Evolutionary conservation across 2,329 filamentous ascomycete species (phyloP), one percentile per base, ranked within the genome.

Genomic region (Diaporthe batatas): DNA sequence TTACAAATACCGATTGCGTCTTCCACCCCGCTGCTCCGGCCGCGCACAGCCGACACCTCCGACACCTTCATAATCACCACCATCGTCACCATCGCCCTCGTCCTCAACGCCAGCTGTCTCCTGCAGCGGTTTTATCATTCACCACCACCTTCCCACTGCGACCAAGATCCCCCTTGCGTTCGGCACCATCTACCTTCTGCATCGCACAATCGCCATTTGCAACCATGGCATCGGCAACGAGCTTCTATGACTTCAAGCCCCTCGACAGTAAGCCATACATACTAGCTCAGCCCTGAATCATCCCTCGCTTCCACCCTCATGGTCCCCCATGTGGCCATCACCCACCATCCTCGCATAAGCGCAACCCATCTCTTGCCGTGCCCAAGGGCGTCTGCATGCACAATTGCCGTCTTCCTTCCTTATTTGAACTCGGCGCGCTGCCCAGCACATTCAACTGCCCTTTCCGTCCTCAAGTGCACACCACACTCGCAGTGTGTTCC

Each of bases 161-260:
- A 59, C 47, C 47, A 68, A 70, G 42, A 73, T 75, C 59, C 44
- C 59, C 39, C 55, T 51, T 47, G 34, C 51, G 25, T 65, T 23
- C 51, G 6, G 25, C 44, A 65, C 68, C 39, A 72, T 72, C 73
- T 39, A 36, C 55, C 23, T 34, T 67, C 72, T 68, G 51, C 71
- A 59, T 53, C 44, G 74, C 69, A 72, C 64, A 65, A 25, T 57
- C 29, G 54, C 58, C 65, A 21, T 77, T 77, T 72, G 75, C 76
- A 79, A 82, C 79, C 77, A 94, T 93, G 92, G 84, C 91, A 36
- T 91, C 91, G 71, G 91, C 91, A 77, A 91, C 91, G 25, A 86
- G 82, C 71, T 94, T 97, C 82, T 96, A 92, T 87, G 92, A 95
- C 82, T 97, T 97, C 84, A 94, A 92, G 86, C 91, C 93, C 76